Conservation (phyloP, 108 stramenopile genomes). For the Cyclotella baltica region DNA sequence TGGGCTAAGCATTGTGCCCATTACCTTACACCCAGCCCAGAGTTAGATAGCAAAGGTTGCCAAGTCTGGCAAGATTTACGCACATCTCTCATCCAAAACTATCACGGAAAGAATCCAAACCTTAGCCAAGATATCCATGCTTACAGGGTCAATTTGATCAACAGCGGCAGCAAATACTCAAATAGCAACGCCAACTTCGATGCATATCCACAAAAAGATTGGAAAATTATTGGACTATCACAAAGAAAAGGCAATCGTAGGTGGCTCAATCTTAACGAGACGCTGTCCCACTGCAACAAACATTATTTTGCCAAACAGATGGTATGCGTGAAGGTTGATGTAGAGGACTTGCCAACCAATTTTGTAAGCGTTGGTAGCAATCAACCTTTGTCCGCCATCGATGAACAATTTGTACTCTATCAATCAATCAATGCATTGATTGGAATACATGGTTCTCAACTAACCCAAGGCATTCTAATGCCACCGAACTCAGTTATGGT, state of each 20-base stretch:
- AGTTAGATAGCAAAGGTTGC: constrained; percentile 11
- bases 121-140: constrained; percentile 19
- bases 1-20: constrained; percentile 1
- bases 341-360: constrained; percentile 31
- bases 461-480: constrained; percentile 53
- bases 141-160: constrained; percentile 17
- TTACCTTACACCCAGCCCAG: neutral
- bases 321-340: constrained; percentile 45
- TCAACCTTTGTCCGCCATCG: constrained; percentile 2
- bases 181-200: neutral
- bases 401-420: constrained; percentile 41
- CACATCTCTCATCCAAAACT: constrained; percentile 11
- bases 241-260: constrained; percentile 23
- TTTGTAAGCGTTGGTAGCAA: constrained; percentile 14
- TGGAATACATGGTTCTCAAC: constrained; percentile 55
- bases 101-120: constrained; percentile 22
- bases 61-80: constrained; percentile 26
- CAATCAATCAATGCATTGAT: constrained; percentile 43
- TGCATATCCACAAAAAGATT: neutral
- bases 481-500: constrained; percentile 34
- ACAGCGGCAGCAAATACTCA: neutral
- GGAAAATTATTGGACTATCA: constrained; percentile 39
- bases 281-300: constrained; percentile 14
- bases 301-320: constrained; percentile 14
- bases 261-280: constrained; percentile 33